phyloP scores from a whole-genome alignment of 2,329 filamentous ascomycete genomes.

The Fusarium staphyleae region DNA sequence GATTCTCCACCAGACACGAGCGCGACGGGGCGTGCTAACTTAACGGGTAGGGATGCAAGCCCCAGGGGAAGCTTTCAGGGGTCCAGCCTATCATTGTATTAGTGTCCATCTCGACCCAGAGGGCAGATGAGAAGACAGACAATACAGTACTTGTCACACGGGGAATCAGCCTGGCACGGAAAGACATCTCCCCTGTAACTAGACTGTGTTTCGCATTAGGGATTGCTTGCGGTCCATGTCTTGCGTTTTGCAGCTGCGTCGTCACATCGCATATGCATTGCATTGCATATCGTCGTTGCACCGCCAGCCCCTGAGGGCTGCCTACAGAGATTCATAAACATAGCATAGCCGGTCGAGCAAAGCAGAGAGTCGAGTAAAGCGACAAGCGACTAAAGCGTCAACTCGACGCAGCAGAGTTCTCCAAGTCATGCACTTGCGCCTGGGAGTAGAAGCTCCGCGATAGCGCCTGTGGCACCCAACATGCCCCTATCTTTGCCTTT shows the following conservation, averaged over 20 bases:
- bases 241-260: not conserved
- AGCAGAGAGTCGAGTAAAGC: not conserved
- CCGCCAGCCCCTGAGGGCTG: not conserved
- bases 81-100: conserved; percentile 14
- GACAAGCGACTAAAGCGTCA: not conserved
- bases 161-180: too few relatives aligned
- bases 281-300: conserved; percentile 11
- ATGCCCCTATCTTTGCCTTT: not conserved
- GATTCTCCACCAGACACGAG: too few relatives aligned
- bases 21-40: conserved; percentile 7
- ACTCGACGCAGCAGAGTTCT: not conserved
- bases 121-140: not conserved
- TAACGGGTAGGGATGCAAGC: conserved; percentile 16
- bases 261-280: conserved; percentile 4
- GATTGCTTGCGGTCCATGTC: not conserved
- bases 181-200: not conserved
- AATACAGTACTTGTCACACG: not conserved
- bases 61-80: conserved; percentile 28
- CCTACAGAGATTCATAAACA: not conserved
- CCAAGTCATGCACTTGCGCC: conserved; percentile 8
- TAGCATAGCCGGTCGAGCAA: conserved; percentile 1
- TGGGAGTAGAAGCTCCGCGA: not conserved
- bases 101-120: not conserved
- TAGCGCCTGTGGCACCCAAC: conserved; percentile 3
- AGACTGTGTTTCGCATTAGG: not conserved